These are phyloP conservation scores for Cylindrotheca closterium DNA, from an alignment of 108 stramenopile genomes.

Conservation along the genomic window DNA sequence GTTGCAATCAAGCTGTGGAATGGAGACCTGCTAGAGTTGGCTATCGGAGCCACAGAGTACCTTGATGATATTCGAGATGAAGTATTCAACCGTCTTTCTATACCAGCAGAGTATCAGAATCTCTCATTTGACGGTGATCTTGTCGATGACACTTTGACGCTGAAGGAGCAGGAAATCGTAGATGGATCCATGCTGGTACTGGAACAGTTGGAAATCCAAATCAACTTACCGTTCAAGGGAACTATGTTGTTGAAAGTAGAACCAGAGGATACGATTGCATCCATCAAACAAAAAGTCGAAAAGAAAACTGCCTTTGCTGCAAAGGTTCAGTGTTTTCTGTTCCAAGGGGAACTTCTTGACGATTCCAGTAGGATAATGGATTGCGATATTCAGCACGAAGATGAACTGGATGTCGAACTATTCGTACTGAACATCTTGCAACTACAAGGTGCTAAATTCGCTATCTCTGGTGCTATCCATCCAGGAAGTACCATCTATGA, in stretches of 20 bases:
- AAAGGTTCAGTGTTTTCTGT: slow-evolving; percentile 5
- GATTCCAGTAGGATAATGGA: slow-evolving; percentile 9
- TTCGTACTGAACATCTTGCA: slow-evolving; percentile 8
- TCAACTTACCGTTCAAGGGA: neutral
- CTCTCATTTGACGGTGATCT: slow-evolving; percentile 8
- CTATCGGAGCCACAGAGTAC: slow-evolving; percentile 6
- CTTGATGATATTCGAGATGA: slow-evolving; percentile 14
- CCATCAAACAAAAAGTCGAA: neutral
- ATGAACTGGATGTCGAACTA: slow-evolving; percentile 2
- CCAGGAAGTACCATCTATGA: slow-evolving; percentile 1
- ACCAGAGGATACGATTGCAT: slow-evolving; percentile 7
- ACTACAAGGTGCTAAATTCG: slow-evolving; percentile 2
- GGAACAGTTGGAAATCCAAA: slow-evolving; percentile 9
- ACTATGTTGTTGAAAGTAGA: slow-evolving; percentile 8
- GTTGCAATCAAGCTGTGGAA: slow-evolving; percentile 16
- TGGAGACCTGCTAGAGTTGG: slow-evolving; percentile 1
- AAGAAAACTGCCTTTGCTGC: neutral
- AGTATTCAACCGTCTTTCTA: neutral
- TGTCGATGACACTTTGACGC: slow-evolving; percentile 8
- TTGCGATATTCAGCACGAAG: slow-evolving; percentile 5
- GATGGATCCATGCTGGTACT: slow-evolving; percentile 16
- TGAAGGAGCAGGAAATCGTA: slow-evolving; percentile 16
- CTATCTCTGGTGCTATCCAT: slow-evolving; percentile 1
- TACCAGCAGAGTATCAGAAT: slow-evolving; percentile 20
- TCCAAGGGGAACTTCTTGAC: slow-evolving; percentile 7